Conservation (phyloP, 306 rosid genomes). For the Quercus rubra region DNA sequence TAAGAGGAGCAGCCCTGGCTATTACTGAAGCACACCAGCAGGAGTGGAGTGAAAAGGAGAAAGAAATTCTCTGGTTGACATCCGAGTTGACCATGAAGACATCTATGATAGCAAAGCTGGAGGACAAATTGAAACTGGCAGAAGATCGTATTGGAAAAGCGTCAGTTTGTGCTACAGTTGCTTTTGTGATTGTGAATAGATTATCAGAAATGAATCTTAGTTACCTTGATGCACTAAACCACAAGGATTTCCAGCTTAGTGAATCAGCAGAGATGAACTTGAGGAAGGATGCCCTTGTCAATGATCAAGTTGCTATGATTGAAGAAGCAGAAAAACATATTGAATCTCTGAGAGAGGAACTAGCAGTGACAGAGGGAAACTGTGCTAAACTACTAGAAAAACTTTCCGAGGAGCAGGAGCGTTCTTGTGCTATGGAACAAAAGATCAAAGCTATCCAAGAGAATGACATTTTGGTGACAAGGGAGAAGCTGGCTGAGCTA, state of each 20-base stretch:
- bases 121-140: conserved; percentile 46
- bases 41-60: conserved; percentile 61
- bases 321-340: conserved; percentile 49
- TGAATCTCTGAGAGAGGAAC: conserved; percentile 25
- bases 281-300: conserved; percentile 51
- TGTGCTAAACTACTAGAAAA: conserved; percentile 44
- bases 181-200: conserved; percentile 67
- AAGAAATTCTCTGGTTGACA: conserved; percentile 49
- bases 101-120: conserved; percentile 39
- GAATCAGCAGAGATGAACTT: conserved; percentile 46
- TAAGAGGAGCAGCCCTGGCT: conserved; percentile 76
- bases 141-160: conserved; percentile 48
- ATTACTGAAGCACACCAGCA: conserved; percentile 86
- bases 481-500: conserved; percentile 64
- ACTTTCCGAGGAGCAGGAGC: conserved; percentile 60
- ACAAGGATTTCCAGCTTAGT: conserved; percentile 40
- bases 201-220: conserved; percentile 58
- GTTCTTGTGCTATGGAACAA: conserved; percentile 44
- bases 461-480: conserved; percentile 52
- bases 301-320: conserved; percentile 47
- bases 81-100: conserved; percentile 46
- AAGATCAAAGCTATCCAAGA: conserved; percentile 62
- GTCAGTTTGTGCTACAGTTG: conserved; percentile 74
- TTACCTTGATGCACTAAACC: conserved; percentile 45
- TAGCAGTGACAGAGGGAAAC: conserved; percentile 46